These are phyloP conservation scores for Trametes maxima DNA, from an alignment of 768 basidiomycete species.

Conservation along the genomic window DNA sequence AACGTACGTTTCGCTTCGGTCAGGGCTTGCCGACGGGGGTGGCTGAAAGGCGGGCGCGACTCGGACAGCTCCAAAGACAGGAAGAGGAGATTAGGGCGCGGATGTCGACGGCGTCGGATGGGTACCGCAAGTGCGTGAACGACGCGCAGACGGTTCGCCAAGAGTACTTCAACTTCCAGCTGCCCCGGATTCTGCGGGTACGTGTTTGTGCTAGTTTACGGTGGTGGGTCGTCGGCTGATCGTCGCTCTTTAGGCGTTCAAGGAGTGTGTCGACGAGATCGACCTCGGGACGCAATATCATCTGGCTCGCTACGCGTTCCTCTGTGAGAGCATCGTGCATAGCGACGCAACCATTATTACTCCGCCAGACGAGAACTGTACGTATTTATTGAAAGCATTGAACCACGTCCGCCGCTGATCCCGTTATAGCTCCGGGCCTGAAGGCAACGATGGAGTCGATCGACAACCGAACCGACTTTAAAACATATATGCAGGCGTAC, in stretches of 20 bases:
- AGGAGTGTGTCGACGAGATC: conserved; percentile 94
- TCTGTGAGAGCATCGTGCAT: conserved; percentile 89
- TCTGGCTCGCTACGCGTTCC: conserved; percentile 89
- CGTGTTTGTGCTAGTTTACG: conserved; percentile 34
- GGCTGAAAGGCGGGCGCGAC: neutral
- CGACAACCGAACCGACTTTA: conserved; percentile 94
- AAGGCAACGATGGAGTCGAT: conserved; percentile 89
- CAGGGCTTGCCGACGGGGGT: conserved; percentile 3
- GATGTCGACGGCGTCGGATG: conserved; percentile 84
- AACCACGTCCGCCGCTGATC: neutral
- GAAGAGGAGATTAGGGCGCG: conserved; percentile 92
- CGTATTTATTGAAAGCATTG: conserved; percentile 18
- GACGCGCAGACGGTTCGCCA: conserved; percentile 91
- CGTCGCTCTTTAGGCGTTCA: conserved; percentile 52
- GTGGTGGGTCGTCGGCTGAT: neutral
- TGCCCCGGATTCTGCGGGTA: conserved; percentile 91
- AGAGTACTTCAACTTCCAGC: conserved; percentile 97
- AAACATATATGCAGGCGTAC: conserved; percentile 96
- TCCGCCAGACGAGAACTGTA: conserved; percentile 69
- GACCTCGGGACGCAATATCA: conserved; percentile 99
- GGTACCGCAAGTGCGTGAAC: conserved; percentile 85
- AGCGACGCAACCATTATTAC: conserved; percentile 87
- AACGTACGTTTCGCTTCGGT: conserved; percentile 50
- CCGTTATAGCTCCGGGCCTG: conserved; percentile 61
- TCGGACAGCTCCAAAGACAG: conserved; percentile 82